Conservation (phyloP, 768 basidiomycete species). For the Rubroboletus pulcherrimus region DNA sequence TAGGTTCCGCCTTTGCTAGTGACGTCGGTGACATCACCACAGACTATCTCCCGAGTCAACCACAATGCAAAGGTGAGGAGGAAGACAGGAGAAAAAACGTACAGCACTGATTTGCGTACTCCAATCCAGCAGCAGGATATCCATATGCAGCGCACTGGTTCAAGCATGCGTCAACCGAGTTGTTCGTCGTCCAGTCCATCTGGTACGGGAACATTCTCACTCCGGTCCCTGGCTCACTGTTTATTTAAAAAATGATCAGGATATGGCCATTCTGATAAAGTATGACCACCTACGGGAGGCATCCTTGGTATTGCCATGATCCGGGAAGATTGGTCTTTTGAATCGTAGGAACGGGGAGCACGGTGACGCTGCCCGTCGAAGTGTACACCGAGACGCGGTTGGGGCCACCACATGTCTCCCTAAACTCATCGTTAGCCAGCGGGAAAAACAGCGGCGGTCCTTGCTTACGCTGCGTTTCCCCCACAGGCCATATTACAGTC, state of each 20-base stretch:
- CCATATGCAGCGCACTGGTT: constrained; percentile 68
- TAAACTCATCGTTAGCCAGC: constrained; percentile 20
- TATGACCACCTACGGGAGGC: constrained; percentile 48
- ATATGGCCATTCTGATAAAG: background rate
- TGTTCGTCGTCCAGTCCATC: constrained; percentile 56
- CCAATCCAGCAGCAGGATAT: constrained; percentile 66
- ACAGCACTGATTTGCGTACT: constrained; percentile 75
- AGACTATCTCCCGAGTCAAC: constrained; percentile 40
- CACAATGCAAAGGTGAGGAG: background rate
- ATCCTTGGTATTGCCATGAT: constrained; percentile 63
- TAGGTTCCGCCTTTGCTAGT: constrained; percentile 30
- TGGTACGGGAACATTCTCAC: constrained; percentile 58
- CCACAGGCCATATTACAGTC: constrained; percentile 74
- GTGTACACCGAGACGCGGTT: constrained; percentile 71
- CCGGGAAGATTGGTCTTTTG: constrained; percentile 59
- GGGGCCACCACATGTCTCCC: constrained; percentile 70
- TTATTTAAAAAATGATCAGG: background rate
- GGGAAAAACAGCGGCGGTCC: background rate
- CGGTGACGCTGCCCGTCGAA: constrained; percentile 46
- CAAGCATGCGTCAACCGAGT: constrained; percentile 61
- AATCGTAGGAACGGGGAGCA: constrained; percentile 55
- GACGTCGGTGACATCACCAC: constrained; percentile 64
- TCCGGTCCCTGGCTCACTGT: constrained; percentile 45
- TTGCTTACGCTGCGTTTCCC: constrained; percentile 60
- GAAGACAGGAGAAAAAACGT: constrained; percentile 24